Conservation (phyloP, 2,329 filamentous ascomycete species). For the Penicillium palitans region DNA sequence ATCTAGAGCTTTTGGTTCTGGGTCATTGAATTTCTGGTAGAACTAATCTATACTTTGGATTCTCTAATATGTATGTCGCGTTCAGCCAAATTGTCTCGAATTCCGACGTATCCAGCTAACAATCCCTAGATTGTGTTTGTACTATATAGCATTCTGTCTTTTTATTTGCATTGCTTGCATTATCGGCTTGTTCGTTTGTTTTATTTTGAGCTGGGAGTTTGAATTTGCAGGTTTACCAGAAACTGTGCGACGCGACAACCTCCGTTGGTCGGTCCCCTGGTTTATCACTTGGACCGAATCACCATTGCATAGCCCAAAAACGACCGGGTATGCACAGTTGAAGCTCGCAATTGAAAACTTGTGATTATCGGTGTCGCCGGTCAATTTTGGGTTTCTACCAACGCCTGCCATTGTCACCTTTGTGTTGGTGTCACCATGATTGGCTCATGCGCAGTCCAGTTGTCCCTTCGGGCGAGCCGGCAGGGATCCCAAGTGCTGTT, state of each 20-base stretch:
- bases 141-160: constrained; percentile 8
- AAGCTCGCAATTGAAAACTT: neutral
- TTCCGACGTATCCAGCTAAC: constrained; percentile 7
- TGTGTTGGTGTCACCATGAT: constrained; percentile 20
- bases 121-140: constrained; percentile 9
- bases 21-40: neutral
- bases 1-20: constrained; percentile 4
- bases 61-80: neutral
- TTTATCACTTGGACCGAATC: neutral
- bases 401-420: constrained; percentile 3
- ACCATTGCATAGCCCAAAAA: neutral
- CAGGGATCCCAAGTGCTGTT: constrained; percentile 6
- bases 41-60: neutral
- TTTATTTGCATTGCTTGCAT: constrained; percentile 4
- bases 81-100: too few species aligned
- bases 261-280: neutral
- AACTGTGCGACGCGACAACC: neutral
- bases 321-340: neutral
- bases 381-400: neutral
- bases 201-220: neutral
- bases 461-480: constrained; percentile 12
- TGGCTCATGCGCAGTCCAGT: constrained; percentile 6
- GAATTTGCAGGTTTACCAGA: neutral
- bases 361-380: neutral
- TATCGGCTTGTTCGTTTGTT: neutral